Evolutionary conservation across 805 yeast genomes (phyloP), one percentile per base, ranked within the genome.

Genomic region (Cyberlindnera subsufficiens): DNA sequence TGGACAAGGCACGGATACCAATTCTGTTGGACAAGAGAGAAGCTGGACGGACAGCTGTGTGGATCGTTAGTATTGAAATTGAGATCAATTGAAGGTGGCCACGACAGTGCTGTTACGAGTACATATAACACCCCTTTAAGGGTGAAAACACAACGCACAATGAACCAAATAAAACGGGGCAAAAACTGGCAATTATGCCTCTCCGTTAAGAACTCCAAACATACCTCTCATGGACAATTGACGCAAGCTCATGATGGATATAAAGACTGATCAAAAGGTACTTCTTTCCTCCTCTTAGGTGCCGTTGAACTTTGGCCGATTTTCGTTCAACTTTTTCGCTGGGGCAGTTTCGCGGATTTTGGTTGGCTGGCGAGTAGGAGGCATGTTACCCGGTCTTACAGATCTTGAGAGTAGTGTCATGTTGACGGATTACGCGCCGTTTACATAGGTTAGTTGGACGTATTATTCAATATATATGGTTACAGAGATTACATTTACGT

Each of bases 1-100:
- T 71, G 37, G 88, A 78, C 65, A 79, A 65, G 62, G 65, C 71
- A 74, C 91, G 84, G 54, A 78, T 63, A 51, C 85, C 86, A 60
- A 76, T 66, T 41, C 49, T 45, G 42, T 38, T 63, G 15, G 54
- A 65, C 63, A 35, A 50, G 42, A 31, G 53, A 19, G 53, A 20
- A 32, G 52, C 57, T 49, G 57, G 54, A 44, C 54, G 54, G 38
- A 38, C 51, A 49, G 55, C 56, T 50, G 32, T 35, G 11, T 25
- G 13, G 19, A n/a, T 30, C 35, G 32, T 16, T 40, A 32, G 25
- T 22, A 22, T 11, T 22, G 27, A 3, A n/a, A 10, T 5, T 22
- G 11, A 22, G 6, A 38, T 25, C 35, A 31, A 31, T 14, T 22
- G 30, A 25, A 16, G 16, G 15, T 22, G 11, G n/a, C 15, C 10